Evolutionary conservation across 1,139 yeast species (phyloP), one percentile per base, ranked within the genome.

Genomic region (Saccharomycopsis hybrid): DNA sequence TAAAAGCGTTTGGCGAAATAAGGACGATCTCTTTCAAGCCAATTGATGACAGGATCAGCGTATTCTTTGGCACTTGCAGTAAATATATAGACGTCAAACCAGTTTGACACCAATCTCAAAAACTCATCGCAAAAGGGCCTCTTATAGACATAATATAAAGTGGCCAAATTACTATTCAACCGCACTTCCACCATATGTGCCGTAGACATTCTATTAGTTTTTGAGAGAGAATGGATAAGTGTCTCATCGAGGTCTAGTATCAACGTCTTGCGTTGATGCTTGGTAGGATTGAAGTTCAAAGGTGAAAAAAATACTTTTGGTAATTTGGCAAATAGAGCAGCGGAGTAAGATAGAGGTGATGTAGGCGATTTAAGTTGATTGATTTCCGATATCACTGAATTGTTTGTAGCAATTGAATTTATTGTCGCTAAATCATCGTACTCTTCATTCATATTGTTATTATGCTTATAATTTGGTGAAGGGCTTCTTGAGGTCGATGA

Each of bases 41-140:
- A 87, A 65, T 90, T 94, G 48, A 92, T 88, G 54, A 92, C 94
- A 0, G 98, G 98, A 62, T 92, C 98, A 0, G 98, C 98, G 60
- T 92, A 92, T 63, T 89, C 96, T 65, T 82, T 82, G 53, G 92
- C 94, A 47, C 95, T 84, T 1, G 98, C 98, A 0, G 98, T 92
- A 69, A 89, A 89, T 9, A 92, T 79, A 44, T 89, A 92, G 42
- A 92, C 70, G 58, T 88, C 86, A 65, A 80, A 92, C 97, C 97
- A 92, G 59, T 81, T 80, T 50, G 83, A 72, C 11, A 89, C 94
- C 55, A 82, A 85, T 53, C 78, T 73, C 32, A 92, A 70, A 62
- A 92, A 92, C 57, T 78, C 77, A 64, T 88, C 96, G 62, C 97
- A 92, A 61, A 74, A 85, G 0, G 98, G 98, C 53, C 98, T 74